Percentiles rank a stretch among this genome's conserved stretches.
These are phyloP conservation scores for Penicillium oxalicum DNA, from an alignment of 2,329 filamentous ascomycete genomes.

Conservation along the genomic window DNA sequence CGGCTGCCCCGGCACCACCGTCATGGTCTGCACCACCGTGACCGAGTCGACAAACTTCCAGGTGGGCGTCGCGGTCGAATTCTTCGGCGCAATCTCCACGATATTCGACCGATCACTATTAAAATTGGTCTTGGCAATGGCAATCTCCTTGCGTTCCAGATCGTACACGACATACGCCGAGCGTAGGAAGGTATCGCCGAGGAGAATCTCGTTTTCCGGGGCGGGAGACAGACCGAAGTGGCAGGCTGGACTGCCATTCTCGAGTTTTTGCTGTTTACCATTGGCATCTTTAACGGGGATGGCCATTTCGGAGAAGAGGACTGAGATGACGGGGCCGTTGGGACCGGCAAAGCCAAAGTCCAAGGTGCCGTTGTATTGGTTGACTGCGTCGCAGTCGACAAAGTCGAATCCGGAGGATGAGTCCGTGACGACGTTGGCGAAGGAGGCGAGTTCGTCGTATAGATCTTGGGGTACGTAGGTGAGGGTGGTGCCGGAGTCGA, in stretches of 20 bases:
- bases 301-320: background rate
- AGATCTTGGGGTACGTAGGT: background rate
- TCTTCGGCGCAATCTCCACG: background rate
- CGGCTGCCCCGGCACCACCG: background rate
- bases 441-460: background rate
- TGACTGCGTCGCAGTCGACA: background rate
- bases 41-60: background rate
- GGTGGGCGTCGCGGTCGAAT: background rate
- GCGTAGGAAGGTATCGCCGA: constrained; percentile 1
- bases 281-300: background rate
- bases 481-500: constrained; percentile 1
- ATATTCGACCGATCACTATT: background rate
- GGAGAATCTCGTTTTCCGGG: background rate
- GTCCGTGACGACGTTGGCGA: background rate
- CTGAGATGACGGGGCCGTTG: background rate
- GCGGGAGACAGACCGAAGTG: background rate
- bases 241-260: background rate
- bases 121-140: background rate
- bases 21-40: background rate
- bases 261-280: background rate
- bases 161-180: constrained; percentile 1
- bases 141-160: background rate
- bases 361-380: background rate
- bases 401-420: background rate
- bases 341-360: background rate